A percentile compares a stretch with the other conserved stretches of the same genome.
Evolutionary conservation across 2,329 filamentous ascomycete genomes (phyloP).

Genomic region (Colletotrichum chrysophilum): DNA sequence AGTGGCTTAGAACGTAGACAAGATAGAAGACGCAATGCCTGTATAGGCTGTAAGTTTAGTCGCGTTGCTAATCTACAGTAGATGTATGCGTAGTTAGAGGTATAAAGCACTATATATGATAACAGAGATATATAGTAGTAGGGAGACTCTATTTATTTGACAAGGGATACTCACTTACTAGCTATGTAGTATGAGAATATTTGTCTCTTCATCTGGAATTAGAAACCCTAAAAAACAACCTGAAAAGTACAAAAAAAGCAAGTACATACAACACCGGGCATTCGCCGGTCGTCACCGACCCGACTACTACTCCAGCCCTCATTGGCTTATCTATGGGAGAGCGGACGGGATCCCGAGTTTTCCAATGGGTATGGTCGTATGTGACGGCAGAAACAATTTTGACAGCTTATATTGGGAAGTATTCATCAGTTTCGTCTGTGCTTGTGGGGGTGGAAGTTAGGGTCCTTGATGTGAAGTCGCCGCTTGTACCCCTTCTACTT

Average conservation of each 20-base stretch:
- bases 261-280: background rate
- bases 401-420: background rate
- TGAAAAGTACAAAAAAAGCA: background rate
- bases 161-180: background rate
- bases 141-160: background rate
- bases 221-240: background rate
- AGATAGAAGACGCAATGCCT: too few species aligned
- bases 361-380: background rate
- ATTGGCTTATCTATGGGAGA: background rate
- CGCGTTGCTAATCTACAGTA: too few species aligned
- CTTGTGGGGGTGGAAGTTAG: background rate
- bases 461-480: background rate
- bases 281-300: background rate
- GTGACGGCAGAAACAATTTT: rapidly evolving
- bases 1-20: too few species aligned
- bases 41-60: too few species aligned
- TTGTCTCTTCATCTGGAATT: background rate
- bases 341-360: background rate
- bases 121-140: background rate
- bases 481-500: background rate
- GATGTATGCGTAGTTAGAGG: too few species aligned
- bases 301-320: background rate
- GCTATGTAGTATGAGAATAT: background rate
- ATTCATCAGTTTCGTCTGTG: background rate
- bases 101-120: too few species aligned